Evolutionary conservation across 345 rosid genomes (phyloP), one percentile per base, ranked within the genome.

Genomic region (Lepidium sativum): DNA sequence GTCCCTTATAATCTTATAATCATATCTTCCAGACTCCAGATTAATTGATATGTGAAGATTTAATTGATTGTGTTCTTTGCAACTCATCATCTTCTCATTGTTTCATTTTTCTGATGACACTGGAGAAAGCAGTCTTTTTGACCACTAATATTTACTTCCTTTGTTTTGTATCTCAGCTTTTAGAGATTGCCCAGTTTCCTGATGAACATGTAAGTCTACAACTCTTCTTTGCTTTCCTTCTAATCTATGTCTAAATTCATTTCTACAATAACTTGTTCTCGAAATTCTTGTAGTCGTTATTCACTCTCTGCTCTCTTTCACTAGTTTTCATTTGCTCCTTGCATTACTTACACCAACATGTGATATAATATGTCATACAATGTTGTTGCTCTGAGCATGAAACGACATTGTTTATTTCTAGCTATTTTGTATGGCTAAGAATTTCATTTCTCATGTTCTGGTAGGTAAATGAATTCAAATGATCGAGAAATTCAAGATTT

Each of bases 161-260:
- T 33, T 9, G 25, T 14, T 33, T 16, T 50, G 39, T 44, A 13
- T 50, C 76, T 68, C 91, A 92, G 98, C 95, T 92, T 47, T 73
- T 89, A 74, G 98, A 92, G 80, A 92, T 92, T 58, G 98, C 98
- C 18, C 98, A 92, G 74, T 96, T 92, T 74, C 82, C 96, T 74
- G 91, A 88, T 83, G 84, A 84, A 55, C 89, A 87, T 68, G 98
- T 89, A 84, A 85, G 96, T 65, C 35, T 16, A 45, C 14, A 54
- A 16, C 15, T 53, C 39, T 9, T 53, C n/a, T 14, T 38, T 44
- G 37, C 34, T 20, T 21, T 45, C 39, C 37, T 47, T 62, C 6
- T 20, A 9, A 21, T 47, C 14, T 27, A 6, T 20, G 13, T 44
- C 1, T 14, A 9, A 37, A 37, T 25, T 63, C 18, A 16, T 11